A percentile compares a stretch with the other conserved stretches of the same genome.
Conservation (phyloP, 164 flowering plant species). For the Litsea cubeba region DNA sequence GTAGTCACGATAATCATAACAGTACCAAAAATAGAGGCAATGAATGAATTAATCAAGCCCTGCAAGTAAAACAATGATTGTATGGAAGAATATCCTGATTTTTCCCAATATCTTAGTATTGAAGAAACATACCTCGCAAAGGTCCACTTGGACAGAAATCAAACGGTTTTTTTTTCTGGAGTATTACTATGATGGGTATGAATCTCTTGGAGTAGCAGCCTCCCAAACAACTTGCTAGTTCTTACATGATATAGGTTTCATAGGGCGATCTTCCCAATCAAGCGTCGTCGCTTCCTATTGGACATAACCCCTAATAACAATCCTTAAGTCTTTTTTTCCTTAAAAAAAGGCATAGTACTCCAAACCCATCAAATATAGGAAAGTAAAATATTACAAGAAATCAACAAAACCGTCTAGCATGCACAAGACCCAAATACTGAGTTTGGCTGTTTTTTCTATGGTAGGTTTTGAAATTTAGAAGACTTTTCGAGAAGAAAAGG, state of each 20-base stretch:
- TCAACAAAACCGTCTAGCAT: background rate
- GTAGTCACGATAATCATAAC: background rate
- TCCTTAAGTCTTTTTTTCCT: background rate
- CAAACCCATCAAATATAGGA: conserved; percentile 3
- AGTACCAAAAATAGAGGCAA: conserved; percentile 1
- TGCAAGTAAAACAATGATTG: conserved; percentile 11
- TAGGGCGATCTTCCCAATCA: conserved; percentile 16
- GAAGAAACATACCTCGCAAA: background rate
- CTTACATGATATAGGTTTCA: background rate
- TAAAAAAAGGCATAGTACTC: conserved; percentile 4
- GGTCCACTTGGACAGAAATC: conserved; percentile 7
- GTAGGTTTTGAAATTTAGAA: background rate
- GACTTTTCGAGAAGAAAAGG: background rate
- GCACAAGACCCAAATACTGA: background rate
- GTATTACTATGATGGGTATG: conserved; percentile 12
- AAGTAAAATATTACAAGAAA: background rate
- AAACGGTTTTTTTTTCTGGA: background rate
- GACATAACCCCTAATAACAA: conserved; percentile 8
- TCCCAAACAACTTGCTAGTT: conserved; percentile 9
- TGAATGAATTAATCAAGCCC: conserved; percentile 9
- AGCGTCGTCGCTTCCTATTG: conserved; percentile 6
- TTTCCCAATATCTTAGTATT: background rate
- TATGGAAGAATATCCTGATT: conserved; percentile 20
- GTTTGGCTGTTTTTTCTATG: background rate
- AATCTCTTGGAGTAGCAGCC: conserved; percentile 15